A percentile compares a stretch with the other conserved stretches of the same genome.
Evolutionary conservation across 371 early-diverging fungal species (phyloP).

Genomic region (Mycotypha africana): DNA sequence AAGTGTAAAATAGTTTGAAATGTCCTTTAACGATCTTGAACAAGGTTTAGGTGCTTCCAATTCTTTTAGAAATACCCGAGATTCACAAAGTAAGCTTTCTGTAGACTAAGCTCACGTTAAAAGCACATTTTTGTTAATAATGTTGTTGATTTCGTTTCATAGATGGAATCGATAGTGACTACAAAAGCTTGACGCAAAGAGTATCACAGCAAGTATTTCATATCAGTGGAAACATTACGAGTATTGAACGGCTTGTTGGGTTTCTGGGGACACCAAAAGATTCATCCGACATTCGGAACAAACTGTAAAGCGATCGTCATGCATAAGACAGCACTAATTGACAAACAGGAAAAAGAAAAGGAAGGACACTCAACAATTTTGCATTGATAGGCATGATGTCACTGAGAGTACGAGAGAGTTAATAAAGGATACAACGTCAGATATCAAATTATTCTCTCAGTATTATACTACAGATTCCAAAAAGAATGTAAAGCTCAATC

Average conservation of each 20-base stretch:
- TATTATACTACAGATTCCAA: conserved; percentile 22
- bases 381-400: conserved; percentile 66
- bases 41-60: conserved; percentile 35
- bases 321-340: background rate
- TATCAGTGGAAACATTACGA: conserved; percentile 74
- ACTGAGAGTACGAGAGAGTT: conserved; percentile 81
- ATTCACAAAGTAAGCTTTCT: background rate
- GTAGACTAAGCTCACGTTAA: too few relatives aligned
- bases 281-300: conserved; percentile 65
- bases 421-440: conserved; percentile 70
- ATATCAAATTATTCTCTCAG: conserved; percentile 66
- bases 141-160: background rate
- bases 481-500: conserved; percentile 22
- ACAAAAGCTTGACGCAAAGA: conserved; percentile 47
- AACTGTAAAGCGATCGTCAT: conserved; percentile 55
- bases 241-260: conserved; percentile 74
- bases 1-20: background rate
- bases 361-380: too few relatives aligned
- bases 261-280: conserved; percentile 78
- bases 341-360: too few relatives aligned
- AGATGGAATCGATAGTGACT: conserved; percentile 50
- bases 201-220: conserved; percentile 73
- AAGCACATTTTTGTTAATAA: too few relatives aligned
- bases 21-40: conserved; percentile 58
- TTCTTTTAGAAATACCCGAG: conserved; percentile 5